Conservation (phyloP, 345 rosid genomes). For the Salix purpurea region DNA sequence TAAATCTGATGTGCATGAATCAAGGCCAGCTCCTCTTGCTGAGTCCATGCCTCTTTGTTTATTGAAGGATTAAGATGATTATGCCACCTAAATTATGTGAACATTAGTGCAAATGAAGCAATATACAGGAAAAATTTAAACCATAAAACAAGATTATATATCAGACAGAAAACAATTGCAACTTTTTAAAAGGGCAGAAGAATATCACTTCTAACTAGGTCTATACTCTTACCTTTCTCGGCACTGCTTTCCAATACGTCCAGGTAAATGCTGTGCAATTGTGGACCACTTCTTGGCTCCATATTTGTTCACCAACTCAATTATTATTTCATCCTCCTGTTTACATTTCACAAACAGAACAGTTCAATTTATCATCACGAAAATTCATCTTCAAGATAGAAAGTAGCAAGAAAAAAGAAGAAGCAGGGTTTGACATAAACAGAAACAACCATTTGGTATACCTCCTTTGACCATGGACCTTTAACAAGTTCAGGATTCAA, state of each 20-base stretch:
- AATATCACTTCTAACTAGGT: neutral
- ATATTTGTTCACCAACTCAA: constrained; percentile 67
- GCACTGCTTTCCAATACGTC: constrained; percentile 98
- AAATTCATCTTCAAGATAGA: neutral
- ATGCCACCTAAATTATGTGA: constrained; percentile 71
- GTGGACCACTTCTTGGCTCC: constrained; percentile 99
- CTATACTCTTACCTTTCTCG: constrained; percentile 64
- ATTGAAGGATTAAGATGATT: constrained; percentile 97
- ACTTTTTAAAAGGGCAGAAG: neutral
- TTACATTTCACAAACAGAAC: constrained; percentile 15
- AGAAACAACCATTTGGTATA: constrained; percentile 25
- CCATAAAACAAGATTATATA: neutral
- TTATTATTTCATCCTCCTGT: constrained; percentile 87
- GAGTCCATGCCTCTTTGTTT: constrained; percentile 99
- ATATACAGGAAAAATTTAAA: neutral
- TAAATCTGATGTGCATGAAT: constrained; percentile 94
- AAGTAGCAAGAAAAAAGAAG: neutral
- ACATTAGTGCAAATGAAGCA: constrained; percentile 12
- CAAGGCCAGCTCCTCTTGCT: constrained; percentile 92
- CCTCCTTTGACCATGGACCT: constrained; percentile 99
- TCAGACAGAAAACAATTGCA: neutral
- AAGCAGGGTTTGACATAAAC: constrained; percentile 6
- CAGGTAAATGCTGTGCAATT: constrained; percentile 89
- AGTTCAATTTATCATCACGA: neutral
- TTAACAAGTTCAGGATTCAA: constrained; percentile 96